phyloP scores from a whole-genome alignment of 148 eudicot species.

The Dianthus caryophyllus region DNA sequence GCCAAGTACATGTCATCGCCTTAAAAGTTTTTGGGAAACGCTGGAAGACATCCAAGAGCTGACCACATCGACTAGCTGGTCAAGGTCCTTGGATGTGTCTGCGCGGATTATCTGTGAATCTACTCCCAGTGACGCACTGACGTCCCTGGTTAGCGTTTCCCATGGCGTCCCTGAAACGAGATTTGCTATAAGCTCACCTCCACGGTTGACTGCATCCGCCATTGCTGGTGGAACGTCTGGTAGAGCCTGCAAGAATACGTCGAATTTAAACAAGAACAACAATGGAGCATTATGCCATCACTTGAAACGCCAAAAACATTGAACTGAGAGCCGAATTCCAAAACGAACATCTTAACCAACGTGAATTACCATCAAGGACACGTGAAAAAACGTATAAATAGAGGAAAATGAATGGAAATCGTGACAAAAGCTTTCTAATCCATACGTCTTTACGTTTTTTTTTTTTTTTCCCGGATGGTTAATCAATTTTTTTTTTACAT shows the following conservation, averaged over 20 bases:
- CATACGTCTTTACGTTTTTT: too few species aligned
- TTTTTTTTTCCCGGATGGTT: too few species aligned
- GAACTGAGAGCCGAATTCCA: too few species aligned
- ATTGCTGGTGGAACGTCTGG: conserved; percentile 95
- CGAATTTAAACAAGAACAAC: not conserved
- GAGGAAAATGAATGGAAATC: too few species aligned
- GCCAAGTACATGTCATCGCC: conserved; percentile 30
- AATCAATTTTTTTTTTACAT: too few species aligned
- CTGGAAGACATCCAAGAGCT: conserved; percentile 61
- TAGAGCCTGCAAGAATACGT: conserved; percentile 48
- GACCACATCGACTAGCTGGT: conserved; percentile 66
- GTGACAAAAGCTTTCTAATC: too few species aligned
- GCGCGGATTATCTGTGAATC: conserved; percentile 59
- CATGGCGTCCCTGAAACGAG: conserved; percentile 86
- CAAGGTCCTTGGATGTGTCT: conserved; percentile 59
- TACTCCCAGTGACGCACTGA: conserved; percentile 53
- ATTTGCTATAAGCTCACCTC: conserved; percentile 73
- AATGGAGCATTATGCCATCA: too few species aligned
- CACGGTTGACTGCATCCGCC: conserved; percentile 88
- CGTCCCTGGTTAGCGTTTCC: conserved; percentile 80
- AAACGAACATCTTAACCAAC: too few species aligned
- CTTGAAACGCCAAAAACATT: too few species aligned
- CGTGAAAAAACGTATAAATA: too few species aligned
- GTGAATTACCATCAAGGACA: too few species aligned
- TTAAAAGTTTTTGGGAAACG: conserved; percentile 50